Evolutionary conservation across 345 rosid genomes (phyloP), one percentile per base, ranked within the genome.

Genomic region (Eucalyptus erythrocorys): DNA sequence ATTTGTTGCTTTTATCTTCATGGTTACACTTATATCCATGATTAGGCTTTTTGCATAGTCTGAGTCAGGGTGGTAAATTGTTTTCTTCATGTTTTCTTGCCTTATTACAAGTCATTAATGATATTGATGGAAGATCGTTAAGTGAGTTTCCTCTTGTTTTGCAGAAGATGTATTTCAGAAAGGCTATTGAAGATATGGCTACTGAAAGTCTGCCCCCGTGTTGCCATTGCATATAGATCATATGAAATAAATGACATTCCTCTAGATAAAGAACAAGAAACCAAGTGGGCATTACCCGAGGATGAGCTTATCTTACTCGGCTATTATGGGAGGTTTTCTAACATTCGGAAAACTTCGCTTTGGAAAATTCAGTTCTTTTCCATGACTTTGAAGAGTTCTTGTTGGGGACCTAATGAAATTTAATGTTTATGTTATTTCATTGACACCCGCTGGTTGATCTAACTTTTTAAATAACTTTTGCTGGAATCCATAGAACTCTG

Each of bases 101-200:
- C 50, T 37, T 37, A 49, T 42, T 32, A 32, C 7, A 37, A 55
- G 14, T 86, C 13, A 30, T 86, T 4, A 30, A 87, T 57, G 16
- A n/a, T 32, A 85, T 85, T 79, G 61, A 48, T 22, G 21, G 43
- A 43, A 49, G 89, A 68, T 71, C 22, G 7, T 89, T 86, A 76
- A 68, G 34, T 53, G 88, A 86, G 34, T 81, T 86, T 51, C 48
- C 87, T 22, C 89, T 90, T 87, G 80, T 82, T 85, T 90, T 89
- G 90, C 94, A 95, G 98, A 82, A 93, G 94, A 85, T 79, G 16
- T 92, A 86, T 89, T 94, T 95, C 79, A 95, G 87, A 90, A 90
- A 88, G 50, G 95, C 98, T 71, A 95, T 98, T 88, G 93, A 95
- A 90, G 96, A 94, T 85, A 97, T 96, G 99, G 99, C 99, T 89